These are phyloP conservation scores for Beauveria sp. DNA, from an alignment of 2,329 filamentous ascomycete species.

Conservation along the genomic window DNA sequence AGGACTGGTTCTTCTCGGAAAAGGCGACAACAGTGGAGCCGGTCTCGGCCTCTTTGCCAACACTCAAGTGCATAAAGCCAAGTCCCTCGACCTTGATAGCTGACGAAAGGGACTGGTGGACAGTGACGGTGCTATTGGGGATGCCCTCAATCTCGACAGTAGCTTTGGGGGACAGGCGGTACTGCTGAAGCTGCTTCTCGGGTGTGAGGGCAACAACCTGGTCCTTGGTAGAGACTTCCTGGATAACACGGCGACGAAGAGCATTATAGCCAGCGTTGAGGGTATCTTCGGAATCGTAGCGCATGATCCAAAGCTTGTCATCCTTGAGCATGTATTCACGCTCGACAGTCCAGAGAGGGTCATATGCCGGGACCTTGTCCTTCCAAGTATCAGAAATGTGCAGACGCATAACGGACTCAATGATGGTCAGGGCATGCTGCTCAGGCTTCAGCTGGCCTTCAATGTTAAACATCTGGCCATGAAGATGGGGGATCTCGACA, in stretches of 20 bases:
- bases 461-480: slow-evolving; percentile 10
- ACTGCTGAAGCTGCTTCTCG: slow-evolving; percentile 11
- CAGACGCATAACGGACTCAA: slow-evolving; percentile 8
- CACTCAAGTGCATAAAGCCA: slow-evolving; percentile 9
- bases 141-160: slow-evolving; percentile 9
- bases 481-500: slow-evolving; percentile 9
- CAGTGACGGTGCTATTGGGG: slow-evolving; percentile 2
- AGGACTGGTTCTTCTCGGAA: slow-evolving; percentile 10
- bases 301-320: slow-evolving; percentile 10
- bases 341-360: slow-evolving; percentile 11
- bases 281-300: slow-evolving; percentile 4
- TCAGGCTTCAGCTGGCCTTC: slow-evolving; percentile 10
- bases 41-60: slow-evolving; percentile 8
- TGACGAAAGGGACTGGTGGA: slow-evolving; percentile 6
- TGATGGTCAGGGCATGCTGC: slow-evolving; percentile 3
- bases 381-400: slow-evolving; percentile 11
- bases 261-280: slow-evolving; percentile 13
- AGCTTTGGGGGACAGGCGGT: slow-evolving; percentile 8
- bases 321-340: slow-evolving; percentile 12
- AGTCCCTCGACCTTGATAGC: slow-evolving; percentile 10
- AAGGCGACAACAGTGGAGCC: slow-evolving; percentile 2
- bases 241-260: slow-evolving; percentile 9
- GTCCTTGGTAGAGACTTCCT: slow-evolving; percentile 6
- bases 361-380: slow-evolving; percentile 10
- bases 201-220: slow-evolving; percentile 9